Evolutionary conservation across 2,329 filamentous ascomycete species (phyloP).

Genomic region (Sordariomycetes sp.): DNA sequence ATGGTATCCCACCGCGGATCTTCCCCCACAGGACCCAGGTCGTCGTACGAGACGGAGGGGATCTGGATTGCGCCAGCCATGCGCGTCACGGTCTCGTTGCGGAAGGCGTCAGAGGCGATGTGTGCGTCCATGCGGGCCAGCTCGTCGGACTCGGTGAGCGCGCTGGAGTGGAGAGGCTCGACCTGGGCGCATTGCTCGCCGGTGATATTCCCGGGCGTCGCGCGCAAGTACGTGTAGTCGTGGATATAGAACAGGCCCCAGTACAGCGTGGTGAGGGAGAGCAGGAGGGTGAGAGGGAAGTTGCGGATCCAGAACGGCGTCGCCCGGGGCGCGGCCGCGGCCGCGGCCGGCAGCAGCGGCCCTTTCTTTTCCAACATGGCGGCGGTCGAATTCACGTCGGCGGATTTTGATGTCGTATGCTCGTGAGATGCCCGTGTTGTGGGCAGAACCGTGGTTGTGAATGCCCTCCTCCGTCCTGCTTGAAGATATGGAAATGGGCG

Average conservation of each 20-base stretch:
- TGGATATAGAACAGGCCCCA: neutral
- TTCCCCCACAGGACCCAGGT: constrained; percentile 39
- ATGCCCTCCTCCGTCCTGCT: neutral
- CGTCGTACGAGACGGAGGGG: constrained; percentile 43
- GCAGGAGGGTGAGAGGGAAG: neutral
- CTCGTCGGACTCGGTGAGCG: constrained; percentile 8
- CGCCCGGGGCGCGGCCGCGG: neutral
- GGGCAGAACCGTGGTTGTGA: neutral
- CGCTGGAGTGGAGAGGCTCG: constrained; percentile 18
- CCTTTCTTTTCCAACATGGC: neutral
- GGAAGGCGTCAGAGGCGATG: constrained; percentile 18
- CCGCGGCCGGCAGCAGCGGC: neutral
- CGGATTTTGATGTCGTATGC: neutral
- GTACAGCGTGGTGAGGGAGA: neutral
- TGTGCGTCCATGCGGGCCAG: constrained; percentile 20
- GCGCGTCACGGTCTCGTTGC: constrained; percentile 18
- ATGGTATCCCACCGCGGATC: constrained; percentile 52
- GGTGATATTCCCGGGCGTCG: neutral
- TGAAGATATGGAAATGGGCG: neutral
- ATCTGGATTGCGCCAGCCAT: constrained; percentile 38
- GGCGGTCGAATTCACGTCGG: neutral
- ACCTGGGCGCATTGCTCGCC: constrained; percentile 18
- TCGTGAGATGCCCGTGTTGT: neutral
- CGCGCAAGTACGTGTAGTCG: neutral
- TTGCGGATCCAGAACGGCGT: neutral